Evolutionary conservation across 129 eudicot genomes (phyloP).

Genomic region (Sambucus nigra): DNA sequence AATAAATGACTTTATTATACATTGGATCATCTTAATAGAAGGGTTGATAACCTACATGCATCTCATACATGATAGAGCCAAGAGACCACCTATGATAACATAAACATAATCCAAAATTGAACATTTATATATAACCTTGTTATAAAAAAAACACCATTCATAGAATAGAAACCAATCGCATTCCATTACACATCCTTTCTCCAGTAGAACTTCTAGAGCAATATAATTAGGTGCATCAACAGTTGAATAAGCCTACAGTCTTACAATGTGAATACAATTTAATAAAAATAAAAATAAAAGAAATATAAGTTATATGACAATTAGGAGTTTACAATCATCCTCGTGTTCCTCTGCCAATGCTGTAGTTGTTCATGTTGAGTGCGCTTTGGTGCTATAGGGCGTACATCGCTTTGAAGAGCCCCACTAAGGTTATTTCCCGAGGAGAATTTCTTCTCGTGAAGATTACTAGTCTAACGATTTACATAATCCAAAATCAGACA

Average conservation of each 20-base stretch:
- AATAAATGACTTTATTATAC: too few species aligned
- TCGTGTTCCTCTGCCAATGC: constrained; percentile 97
- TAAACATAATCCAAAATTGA: constrained; percentile 1
- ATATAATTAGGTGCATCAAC: constrained; percentile 99
- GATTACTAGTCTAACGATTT: constrained; percentile 81
- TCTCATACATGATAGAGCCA: constrained; percentile 98
- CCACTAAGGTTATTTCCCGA: constrained; percentile 69
- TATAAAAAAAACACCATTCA: not conserved
- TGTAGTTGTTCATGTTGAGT: constrained; percentile 93
- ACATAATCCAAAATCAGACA: constrained; percentile 96
- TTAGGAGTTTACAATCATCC: constrained; percentile 78
- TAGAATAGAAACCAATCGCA: constrained; percentile 84
- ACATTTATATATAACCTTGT: not conserved
- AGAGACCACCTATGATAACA: constrained; percentile 83
- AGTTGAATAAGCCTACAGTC: constrained; percentile 86
- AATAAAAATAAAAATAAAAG: not conserved
- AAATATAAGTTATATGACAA: not conserved
- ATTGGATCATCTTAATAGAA: constrained; percentile 97
- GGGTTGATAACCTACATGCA: constrained; percentile 99
- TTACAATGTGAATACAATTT: constrained; percentile 7
- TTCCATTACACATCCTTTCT: constrained; percentile 97
- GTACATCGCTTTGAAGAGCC: constrained; percentile 93
- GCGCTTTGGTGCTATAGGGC: constrained; percentile 77
- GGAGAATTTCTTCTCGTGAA: constrained; percentile 87
- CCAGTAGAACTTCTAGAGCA: constrained; percentile 93